Conservation (phyloP, 1,284 basidiomycete genomes). For the Mycena citricolor region DNA sequence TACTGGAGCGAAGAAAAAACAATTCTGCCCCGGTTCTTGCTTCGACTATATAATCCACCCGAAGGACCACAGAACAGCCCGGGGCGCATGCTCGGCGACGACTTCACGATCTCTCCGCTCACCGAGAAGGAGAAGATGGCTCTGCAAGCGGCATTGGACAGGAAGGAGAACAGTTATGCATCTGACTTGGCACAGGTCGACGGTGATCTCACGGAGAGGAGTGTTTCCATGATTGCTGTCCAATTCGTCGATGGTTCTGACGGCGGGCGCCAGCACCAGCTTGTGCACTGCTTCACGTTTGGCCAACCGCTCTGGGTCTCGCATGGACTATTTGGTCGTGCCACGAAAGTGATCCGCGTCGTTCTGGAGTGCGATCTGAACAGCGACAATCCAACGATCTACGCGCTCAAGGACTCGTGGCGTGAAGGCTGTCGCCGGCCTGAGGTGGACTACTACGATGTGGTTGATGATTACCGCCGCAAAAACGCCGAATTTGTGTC, state of each 20-base stretch:
- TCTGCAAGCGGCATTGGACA: neutral
- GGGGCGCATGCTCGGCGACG: neutral
- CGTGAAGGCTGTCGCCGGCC: neutral
- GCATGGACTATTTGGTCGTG: neutral
- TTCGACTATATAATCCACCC: neutral
- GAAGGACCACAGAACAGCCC: neutral
- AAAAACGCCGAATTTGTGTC: neutral
- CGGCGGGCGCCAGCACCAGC: neutral
- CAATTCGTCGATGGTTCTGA: too few species aligned
- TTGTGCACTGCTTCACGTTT: neutral
- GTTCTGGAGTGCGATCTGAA: neutral
- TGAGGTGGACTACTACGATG: neutral
- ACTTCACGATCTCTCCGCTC: neutral
- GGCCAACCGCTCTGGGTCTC: neutral
- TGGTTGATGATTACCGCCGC: neutral
- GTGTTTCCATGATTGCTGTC: too few species aligned
- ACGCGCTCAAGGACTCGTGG: slow-evolving; percentile 1
- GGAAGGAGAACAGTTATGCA: neutral
- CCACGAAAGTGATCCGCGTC: neutral
- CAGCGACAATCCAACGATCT: neutral
- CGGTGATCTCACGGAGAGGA: neutral
- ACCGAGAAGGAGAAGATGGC: neutral
- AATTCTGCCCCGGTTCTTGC: neutral
- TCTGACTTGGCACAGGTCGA: too few species aligned
- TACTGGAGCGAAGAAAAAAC: neutral